Evolutionary conservation across 2,329 filamentous ascomycete species (phyloP).

Genomic region (Fusarium sp.): DNA sequence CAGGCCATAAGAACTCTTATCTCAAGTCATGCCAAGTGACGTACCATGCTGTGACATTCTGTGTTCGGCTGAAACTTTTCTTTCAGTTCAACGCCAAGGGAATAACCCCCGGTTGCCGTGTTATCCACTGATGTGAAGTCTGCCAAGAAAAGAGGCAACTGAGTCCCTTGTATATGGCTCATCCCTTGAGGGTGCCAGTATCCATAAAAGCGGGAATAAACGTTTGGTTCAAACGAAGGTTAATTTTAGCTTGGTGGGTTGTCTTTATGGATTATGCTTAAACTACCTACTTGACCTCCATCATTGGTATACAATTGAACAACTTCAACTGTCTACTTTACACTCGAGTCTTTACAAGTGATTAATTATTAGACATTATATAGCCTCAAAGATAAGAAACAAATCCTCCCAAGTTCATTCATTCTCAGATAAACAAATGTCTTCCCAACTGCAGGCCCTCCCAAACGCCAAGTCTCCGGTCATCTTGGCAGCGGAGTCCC

Average conservation of each 20-base stretch:
- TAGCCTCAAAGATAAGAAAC: background rate
- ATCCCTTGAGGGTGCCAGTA: slow-evolving; percentile 1
- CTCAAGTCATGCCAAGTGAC: background rate
- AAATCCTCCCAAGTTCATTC: background rate
- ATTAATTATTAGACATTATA: background rate
- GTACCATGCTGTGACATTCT: slow-evolving; percentile 12
- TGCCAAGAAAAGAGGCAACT: slow-evolving; percentile 17
- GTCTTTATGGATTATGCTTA: slow-evolving; percentile 36
- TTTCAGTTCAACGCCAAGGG: slow-evolving; percentile 13
- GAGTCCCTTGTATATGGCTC: slow-evolving; percentile 31
- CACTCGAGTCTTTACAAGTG: background rate
- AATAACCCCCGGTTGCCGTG: slow-evolving; percentile 8
- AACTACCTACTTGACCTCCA: slow-evolving; percentile 1
- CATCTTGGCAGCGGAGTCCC: slow-evolving; percentile 40
- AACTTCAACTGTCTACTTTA: background rate
- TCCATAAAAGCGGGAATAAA: slow-evolving; percentile 21
- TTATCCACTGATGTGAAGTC: slow-evolving; percentile 19
- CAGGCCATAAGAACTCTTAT: background rate
- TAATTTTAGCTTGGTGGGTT: background rate
- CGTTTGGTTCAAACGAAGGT: background rate
- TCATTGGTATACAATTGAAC: background rate
- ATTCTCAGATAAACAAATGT: background rate
- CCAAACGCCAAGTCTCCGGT: slow-evolving; percentile 36
- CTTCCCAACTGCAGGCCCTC: background rate
- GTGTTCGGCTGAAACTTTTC: slow-evolving; percentile 13